Percentiles rank a stretch among this genome's conserved stretches.
Evolutionary conservation across 768 basidiomycete species (phyloP).

Genomic region (Mycena haematopus): DNA sequence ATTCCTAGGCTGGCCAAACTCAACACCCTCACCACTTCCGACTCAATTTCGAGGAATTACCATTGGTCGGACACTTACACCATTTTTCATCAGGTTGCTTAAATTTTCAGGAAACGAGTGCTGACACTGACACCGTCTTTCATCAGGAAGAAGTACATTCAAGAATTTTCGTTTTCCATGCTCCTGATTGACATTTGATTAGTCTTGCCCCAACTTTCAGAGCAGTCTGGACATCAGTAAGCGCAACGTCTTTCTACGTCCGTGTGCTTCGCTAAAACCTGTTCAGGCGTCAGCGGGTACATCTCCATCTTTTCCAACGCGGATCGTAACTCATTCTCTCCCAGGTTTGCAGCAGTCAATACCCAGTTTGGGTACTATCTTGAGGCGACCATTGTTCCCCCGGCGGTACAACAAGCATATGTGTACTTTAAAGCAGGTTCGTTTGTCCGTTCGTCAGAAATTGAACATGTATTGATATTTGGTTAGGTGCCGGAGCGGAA

Average conservation of each 20-base stretch:
- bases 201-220: slow-evolving; percentile 33
- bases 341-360: slow-evolving; percentile 27
- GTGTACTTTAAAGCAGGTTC: slow-evolving; percentile 30
- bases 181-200: neutral
- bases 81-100: slow-evolving; percentile 33
- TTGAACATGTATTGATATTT: too few relatives aligned
- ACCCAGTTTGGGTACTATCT: slow-evolving; percentile 34
- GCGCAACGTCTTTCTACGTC: too few relatives aligned
- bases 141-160: slow-evolving; percentile 25
- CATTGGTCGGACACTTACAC: slow-evolving; percentile 33
- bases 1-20: slow-evolving; percentile 28
- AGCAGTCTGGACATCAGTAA: slow-evolving; percentile 30
- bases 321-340: slow-evolving; percentile 4
- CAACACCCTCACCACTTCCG: slow-evolving; percentile 24
- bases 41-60: slow-evolving; percentile 24
- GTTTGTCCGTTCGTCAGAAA: neutral
- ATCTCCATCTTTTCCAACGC: too few relatives aligned
- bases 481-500: neutral
- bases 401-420: slow-evolving; percentile 31
- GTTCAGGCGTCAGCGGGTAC: too few relatives aligned
- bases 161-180: neutral
- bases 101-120: too few relatives aligned
- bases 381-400: slow-evolving; percentile 33
- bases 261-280: too few relatives aligned
- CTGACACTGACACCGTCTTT: too few relatives aligned